Evolutionary conservation across 176 grass and related monocot genomes (phyloP).

Genomic region (Leersia perrieri): DNA sequence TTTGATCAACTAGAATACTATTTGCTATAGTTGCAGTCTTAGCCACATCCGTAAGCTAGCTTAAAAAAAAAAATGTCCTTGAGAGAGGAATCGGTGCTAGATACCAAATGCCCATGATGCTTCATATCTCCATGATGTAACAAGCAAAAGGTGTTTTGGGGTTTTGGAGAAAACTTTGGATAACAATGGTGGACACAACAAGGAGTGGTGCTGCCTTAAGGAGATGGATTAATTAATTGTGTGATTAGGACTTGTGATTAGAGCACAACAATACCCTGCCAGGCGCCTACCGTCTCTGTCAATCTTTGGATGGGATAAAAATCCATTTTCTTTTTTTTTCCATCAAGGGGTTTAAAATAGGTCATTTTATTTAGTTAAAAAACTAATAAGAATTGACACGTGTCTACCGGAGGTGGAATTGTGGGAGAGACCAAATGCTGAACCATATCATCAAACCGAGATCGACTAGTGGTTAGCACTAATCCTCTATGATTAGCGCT

Average conservation of each 20-base stretch:
- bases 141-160: slow-evolving; percentile 17
- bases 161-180: not conserved
- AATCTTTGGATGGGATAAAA: slow-evolving; percentile 1
- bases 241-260: slow-evolving; percentile 43
- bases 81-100: slow-evolving; percentile 33
- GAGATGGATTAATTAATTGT: slow-evolving; percentile 32
- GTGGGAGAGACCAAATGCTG: not conserved
- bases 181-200: not conserved
- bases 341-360: not conserved
- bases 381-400: slow-evolving; percentile 32
- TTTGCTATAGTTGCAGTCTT: not conserved
- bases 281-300: slow-evolving; percentile 21
- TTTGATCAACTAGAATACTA: not conserved
- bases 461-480: not conserved
- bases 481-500: not conserved
- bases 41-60: not conserved
- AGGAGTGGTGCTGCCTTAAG: slow-evolving; percentile 29
- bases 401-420: not conserved
- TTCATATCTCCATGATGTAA: slow-evolving; percentile 26
- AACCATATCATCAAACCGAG: not conserved
- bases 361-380: not conserved
- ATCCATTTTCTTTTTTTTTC: not conserved
- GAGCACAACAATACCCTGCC: slow-evolving; percentile 16
- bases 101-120: slow-evolving; percentile 37
- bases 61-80: not conserved